These are phyloP conservation scores for Styphnolobium japonicum DNA, from an alignment of 306 rosid species.

Conservation along the genomic window DNA sequence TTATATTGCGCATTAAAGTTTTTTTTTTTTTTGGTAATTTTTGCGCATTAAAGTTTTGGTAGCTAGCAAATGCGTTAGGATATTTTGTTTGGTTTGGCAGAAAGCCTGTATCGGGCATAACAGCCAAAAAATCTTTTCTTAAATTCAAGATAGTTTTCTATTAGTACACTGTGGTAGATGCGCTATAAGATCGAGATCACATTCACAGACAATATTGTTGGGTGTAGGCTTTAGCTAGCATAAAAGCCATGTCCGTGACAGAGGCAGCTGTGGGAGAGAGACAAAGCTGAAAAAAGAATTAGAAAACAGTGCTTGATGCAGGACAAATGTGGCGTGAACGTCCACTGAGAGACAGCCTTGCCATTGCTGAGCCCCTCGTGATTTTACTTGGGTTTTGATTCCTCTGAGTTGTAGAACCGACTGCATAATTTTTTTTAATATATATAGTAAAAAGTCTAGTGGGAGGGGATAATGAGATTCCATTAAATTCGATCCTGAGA, in stretches of 20 bases:
- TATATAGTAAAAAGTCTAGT: too few species aligned
- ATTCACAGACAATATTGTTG: not conserved
- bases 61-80: not conserved
- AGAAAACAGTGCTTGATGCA: not conserved
- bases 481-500: not conserved
- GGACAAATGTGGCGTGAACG: constrained; percentile 23
- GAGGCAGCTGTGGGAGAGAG: not conserved
- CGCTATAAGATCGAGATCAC: not conserved
- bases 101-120: not conserved
- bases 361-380: constrained; percentile 6
- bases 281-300: not conserved
- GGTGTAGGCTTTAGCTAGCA: not conserved
- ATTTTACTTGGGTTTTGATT: not conserved
- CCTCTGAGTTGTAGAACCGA: not conserved
- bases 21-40: too few species aligned
- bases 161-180: not conserved
- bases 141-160: not conserved
- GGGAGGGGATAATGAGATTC: not conserved
- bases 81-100: not conserved
- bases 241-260: constrained; percentile 24
- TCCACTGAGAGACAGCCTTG: constrained; percentile 8
- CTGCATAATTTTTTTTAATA: not conserved
- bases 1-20: too few species aligned
- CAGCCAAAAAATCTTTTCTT: not conserved
- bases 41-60: not conserved